Percentiles rank a stretch among this genome's conserved stretches.
Evolutionary conservation across 495 filamentous ascomycete species (phyloP).

Genomic region (Aspergillus conjunctus): DNA sequence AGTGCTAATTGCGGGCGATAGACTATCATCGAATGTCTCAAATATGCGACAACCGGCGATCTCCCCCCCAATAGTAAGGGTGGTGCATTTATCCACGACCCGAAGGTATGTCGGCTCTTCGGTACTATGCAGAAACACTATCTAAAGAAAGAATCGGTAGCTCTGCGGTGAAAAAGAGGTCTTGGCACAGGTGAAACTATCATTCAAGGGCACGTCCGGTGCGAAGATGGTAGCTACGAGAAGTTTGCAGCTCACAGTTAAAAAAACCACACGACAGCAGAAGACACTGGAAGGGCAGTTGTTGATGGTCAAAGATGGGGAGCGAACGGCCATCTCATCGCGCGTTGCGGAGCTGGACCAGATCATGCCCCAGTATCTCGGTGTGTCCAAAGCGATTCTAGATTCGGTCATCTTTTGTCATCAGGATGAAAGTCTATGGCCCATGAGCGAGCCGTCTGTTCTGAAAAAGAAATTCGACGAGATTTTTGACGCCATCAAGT

Average conservation of each 20-base stretch:
- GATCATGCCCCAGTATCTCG: slow-evolving; percentile 82
- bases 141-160: slow-evolving; percentile 35
- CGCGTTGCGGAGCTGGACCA: slow-evolving; percentile 77
- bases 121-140: too few relatives aligned
- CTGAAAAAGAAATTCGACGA: slow-evolving; percentile 96
- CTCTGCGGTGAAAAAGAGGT: slow-evolving; percentile 89
- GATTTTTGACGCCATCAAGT: slow-evolving; percentile 95
- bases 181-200: slow-evolving; percentile 85
- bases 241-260: slow-evolving; percentile 81
- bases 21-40: slow-evolving; percentile 98
- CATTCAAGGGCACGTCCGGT: slow-evolving; percentile 74
- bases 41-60: slow-evolving; percentile 95
- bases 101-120: slow-evolving; percentile 57
- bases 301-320: slow-evolving; percentile 75
- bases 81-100: slow-evolving; percentile 96
- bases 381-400: slow-evolving; percentile 86
- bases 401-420: slow-evolving; percentile 98
- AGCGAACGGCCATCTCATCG: slow-evolving; percentile 74
- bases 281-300: slow-evolving; percentile 84
- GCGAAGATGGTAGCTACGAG: slow-evolving; percentile 78
- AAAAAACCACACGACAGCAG: slow-evolving; percentile 68
- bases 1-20: slow-evolving; percentile 24
- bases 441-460: slow-evolving; percentile 83
- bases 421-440: slow-evolving; percentile 97
- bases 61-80: slow-evolving; percentile 91